Base-by-base conservation (phyloP, 257 asterid species). In the Oldenlandia corymbosa region DNA sequence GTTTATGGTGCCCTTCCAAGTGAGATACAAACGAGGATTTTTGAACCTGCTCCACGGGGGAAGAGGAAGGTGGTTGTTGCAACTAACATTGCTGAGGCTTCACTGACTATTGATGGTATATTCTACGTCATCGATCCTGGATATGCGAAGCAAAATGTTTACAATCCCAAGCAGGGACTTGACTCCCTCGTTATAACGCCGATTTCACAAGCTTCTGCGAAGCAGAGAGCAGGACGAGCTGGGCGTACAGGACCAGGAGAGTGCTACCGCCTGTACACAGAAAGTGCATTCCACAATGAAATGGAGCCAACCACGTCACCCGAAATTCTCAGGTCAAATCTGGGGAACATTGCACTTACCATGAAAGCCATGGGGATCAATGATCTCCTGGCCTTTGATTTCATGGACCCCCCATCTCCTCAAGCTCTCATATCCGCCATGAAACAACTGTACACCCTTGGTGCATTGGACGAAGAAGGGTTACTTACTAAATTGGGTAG, bases 351-450 rank as follows among this genome's bases (percentile, higher is more conserved):
- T 26, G 84, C 88, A 12, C 95, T 91, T 55, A 86, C 76, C 62
- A 69, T 91, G 94, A 91, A 91, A 79, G 98, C 98, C 41, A 91
- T 91, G 95, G 98, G 98, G 43, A 88, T 91, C 43, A 91, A 91
- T 64, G 94, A 91, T 75, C 82, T 91, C 6, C 66, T 91, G 56
- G 83, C 96, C 14, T 91, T 91, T 66, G 98, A 91, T 70, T 91
- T 88, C 70, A 91, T 91, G 98, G 98, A 91, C 51, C 96, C 98
- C 4, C 98, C 98, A n/a, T 65, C 98, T 17, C 92, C 98, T 62
- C 95, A 88, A 76, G 96, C 96, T n/a, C 92, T 91, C 53, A 75
- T 86, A 76, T 86, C 95, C 68, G 98, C 96, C 65, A 84, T 88
- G 98, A 94, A 88, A 57, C 94, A 88, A 77, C 87, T 91, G 3